Evolutionary conservation across 202 grass and related monocot species (phyloP).

Genomic region (Schoenoplectus tabernaemontani): DNA sequence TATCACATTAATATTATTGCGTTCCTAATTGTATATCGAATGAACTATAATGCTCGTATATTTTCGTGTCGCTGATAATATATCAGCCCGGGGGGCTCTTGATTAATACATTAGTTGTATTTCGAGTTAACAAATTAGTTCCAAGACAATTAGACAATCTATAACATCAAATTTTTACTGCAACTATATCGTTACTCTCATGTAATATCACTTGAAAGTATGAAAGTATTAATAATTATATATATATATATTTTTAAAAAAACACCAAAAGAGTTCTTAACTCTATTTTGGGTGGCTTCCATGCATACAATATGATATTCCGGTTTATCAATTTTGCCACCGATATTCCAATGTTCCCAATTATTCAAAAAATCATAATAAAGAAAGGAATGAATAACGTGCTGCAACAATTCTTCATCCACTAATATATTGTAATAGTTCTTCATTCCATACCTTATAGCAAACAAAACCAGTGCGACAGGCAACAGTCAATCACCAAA

Average conservation of each 20-base stretch:
- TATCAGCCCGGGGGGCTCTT: too few species aligned
- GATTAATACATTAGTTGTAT: too few species aligned
- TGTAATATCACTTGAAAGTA: background rate
- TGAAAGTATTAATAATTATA: background rate
- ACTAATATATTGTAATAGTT: background rate
- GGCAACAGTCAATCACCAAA: background rate
- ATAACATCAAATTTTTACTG: background rate
- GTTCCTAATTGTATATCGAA: too few species aligned
- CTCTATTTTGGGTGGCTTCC: too few species aligned
- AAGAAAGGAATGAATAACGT: background rate
- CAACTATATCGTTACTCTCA: background rate
- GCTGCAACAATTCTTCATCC: background rate
- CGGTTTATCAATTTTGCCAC: too few species aligned
- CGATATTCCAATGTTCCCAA: too few species aligned
- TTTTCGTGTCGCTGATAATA: too few species aligned
- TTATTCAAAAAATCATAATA: background rate
- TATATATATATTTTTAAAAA: too few species aligned
- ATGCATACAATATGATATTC: too few species aligned
- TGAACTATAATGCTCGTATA: too few species aligned
- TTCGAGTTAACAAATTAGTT: background rate
- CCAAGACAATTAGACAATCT: background rate
- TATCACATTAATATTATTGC: too few species aligned
- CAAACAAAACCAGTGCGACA: background rate
- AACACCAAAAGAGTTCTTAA: too few species aligned
- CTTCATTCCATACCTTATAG: conserved; percentile 2